phyloP scores from a whole-genome alignment of 2,329 filamentous ascomycete species.

The Pezicula neosporulosa region DNA sequence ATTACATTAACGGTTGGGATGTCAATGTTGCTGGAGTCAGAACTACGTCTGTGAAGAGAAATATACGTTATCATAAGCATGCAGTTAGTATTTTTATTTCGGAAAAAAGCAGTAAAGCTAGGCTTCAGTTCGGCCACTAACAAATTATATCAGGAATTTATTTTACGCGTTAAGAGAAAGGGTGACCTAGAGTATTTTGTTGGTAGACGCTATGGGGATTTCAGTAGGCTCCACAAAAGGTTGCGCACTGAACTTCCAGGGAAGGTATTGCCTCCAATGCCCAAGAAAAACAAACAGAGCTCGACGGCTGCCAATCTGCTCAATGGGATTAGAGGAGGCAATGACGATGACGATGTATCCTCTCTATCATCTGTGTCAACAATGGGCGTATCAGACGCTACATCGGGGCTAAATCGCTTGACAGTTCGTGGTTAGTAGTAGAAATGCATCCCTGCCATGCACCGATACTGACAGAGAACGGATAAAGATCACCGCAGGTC shows the following conservation, averaged over 20 bases:
- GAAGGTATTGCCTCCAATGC: conserved; percentile 80
- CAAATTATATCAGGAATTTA: conserved; percentile 63
- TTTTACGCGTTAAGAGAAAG: conserved; percentile 79
- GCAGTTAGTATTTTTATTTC: conserved; percentile 48
- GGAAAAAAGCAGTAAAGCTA: too few species aligned
- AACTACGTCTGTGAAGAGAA: conserved; percentile 76
- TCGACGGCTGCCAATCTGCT: conserved; percentile 60
- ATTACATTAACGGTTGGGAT: conserved; percentile 94
- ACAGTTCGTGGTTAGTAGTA: conserved; percentile 37
- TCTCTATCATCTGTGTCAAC: conserved; percentile 60
- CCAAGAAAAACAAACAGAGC: conserved; percentile 86
- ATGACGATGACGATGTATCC: conserved; percentile 70
- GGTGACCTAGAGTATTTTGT: conserved; percentile 75
- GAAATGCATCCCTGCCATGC: background rate
- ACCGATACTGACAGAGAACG: background rate
- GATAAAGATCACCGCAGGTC: conserved; percentile 12
- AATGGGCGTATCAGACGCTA: conserved; percentile 13
- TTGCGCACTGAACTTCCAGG: conserved; percentile 84
- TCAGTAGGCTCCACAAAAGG: conserved; percentile 73
- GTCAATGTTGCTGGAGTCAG: conserved; percentile 91
- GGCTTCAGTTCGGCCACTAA: conserved; percentile 1
- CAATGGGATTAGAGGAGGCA: conserved; percentile 45
- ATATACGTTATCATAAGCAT: conserved; percentile 86
- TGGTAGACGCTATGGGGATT: conserved; percentile 85
- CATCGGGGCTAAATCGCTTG: conserved; percentile 30